Conservation (phyloP, 441 rosid genomes). For the Breynia disticha region DNA sequence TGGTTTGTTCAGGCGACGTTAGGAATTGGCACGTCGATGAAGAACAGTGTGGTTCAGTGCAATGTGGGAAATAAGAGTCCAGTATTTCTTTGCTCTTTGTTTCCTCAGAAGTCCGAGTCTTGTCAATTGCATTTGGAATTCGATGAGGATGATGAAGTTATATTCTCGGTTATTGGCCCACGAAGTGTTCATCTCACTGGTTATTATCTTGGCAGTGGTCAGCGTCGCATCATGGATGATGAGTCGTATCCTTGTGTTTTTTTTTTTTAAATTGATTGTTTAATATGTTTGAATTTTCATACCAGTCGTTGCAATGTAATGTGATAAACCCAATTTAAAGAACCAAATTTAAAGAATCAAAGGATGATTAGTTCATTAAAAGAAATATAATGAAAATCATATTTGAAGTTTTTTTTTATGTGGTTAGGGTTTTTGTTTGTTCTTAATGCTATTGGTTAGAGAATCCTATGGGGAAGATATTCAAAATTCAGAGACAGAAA, state of each 20-base stretch:
- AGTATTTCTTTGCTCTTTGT: constrained; percentile 48
- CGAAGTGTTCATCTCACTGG: constrained; percentile 68
- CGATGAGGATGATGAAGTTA: constrained; percentile 55
- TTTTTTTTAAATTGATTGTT: neutral
- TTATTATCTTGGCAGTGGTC: constrained; percentile 29
- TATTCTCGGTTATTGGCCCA: constrained; percentile 70
- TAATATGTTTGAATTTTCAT: neutral
- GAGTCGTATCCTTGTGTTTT: constrained; percentile 52
- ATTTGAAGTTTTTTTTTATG: neutral
- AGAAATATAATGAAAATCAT: too few relatives aligned
- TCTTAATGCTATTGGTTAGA: constrained; percentile 30
- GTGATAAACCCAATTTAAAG: too few relatives aligned
- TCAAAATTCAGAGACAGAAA: constrained; percentile 51
- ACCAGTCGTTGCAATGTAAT: too few relatives aligned
- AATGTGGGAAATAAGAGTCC: constrained; percentile 60
- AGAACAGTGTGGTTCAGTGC: constrained; percentile 55
- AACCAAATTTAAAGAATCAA: neutral
- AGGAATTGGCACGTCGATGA: constrained; percentile 33
- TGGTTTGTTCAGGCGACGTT: constrained; percentile 46
- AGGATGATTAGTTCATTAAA: neutral
- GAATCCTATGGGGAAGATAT: constrained; percentile 82
- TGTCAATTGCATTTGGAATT: constrained; percentile 62
- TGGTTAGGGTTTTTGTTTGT: constrained; percentile 9
- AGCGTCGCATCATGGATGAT: constrained; percentile 19
- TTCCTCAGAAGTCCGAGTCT: constrained; percentile 40